Evolutionary conservation across 495 filamentous ascomycete genomes (phyloP).

Genomic region (Tuber microsphaerosporum): DNA sequence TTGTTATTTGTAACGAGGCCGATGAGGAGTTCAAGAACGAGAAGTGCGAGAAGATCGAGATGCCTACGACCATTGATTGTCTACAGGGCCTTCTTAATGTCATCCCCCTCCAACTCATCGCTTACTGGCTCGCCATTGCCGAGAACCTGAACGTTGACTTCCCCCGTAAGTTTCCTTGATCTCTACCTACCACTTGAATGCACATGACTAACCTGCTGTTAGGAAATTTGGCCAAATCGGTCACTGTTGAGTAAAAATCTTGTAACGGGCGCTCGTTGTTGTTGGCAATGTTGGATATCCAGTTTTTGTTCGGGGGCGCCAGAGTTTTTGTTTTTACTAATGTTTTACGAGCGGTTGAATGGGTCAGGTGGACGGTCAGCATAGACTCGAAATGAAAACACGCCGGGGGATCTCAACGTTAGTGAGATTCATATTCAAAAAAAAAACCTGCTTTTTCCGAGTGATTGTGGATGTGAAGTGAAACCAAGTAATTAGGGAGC

Average conservation of each 20-base stretch:
- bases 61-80: conserved; percentile 89
- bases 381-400: neutral
- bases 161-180: conserved; percentile 52
- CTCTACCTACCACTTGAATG: neutral
- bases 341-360: neutral
- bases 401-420: neutral
- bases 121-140: conserved; percentile 94
- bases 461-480: neutral
- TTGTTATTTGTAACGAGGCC: conserved; percentile 91
- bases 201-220: conserved; percentile 19
- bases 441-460: neutral
- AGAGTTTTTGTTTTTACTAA: neutral
- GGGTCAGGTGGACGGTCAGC: neutral
- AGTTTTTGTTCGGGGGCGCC: neutral
- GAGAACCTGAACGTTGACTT: conserved; percentile 97
- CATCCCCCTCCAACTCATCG: conserved; percentile 92
- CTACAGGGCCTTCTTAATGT: conserved; percentile 96
- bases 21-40: conserved; percentile 83
- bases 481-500: neutral
- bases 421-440: neutral
- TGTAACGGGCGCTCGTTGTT: neutral
- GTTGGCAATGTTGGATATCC: neutral
- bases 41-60: conserved; percentile 91
- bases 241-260: conserved; percentile 80
- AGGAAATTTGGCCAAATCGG: conserved; percentile 89